Evolutionary conservation across 2,329 filamentous ascomycete genomes (phyloP), one percentile per base, ranked within the genome.

Genomic region (Fusarium equiseti): DNA sequence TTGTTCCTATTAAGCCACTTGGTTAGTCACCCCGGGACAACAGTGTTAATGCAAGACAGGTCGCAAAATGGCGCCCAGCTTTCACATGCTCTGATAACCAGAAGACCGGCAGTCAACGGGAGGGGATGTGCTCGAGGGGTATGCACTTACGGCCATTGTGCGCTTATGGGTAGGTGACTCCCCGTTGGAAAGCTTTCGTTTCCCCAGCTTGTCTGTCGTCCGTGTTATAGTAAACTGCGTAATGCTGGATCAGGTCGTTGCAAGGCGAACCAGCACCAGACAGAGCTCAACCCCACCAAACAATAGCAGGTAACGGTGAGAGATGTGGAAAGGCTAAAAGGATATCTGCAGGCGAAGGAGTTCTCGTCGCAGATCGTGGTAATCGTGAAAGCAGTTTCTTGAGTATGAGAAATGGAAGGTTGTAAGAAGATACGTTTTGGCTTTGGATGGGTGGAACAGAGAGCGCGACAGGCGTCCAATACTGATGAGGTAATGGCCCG

Each of bases 131-230:
- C 20, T 22, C 16, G 27, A 29, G 26, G 15, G 65, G 59, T 54
- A 56, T 61, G 32, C 46, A 84, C 88, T 81, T 81, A 91, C 89
- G 77, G 86, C 83, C 88, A 90, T 90, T 79, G 78, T 86, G 83
- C 84, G 85, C 82, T 90, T 90, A 52, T 83, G 82, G 79, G 84
- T 83, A 79, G 84, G 82, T 80, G 83, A 80, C 78, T 89, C 88
- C 83, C 86, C 87, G 82, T 83, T 82, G 73, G 89, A 91, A 76
- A 89, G 83, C 82, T 89, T 91, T 82, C 89, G 88, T 84, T 91
- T 91, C 85, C 87, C 88, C 87, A 87, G 86, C 81, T 88, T 87
- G 84, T 80, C 83, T 76, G 70, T 75, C 57, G 65, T 73, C 63
- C 71, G 63, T 58, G 73, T 62, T 58, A 76, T 76, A 54, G 78